Conservation (phyloP, 2,329 filamentous ascomycete genomes). For the Colletotrichum chrysophilum region DNA sequence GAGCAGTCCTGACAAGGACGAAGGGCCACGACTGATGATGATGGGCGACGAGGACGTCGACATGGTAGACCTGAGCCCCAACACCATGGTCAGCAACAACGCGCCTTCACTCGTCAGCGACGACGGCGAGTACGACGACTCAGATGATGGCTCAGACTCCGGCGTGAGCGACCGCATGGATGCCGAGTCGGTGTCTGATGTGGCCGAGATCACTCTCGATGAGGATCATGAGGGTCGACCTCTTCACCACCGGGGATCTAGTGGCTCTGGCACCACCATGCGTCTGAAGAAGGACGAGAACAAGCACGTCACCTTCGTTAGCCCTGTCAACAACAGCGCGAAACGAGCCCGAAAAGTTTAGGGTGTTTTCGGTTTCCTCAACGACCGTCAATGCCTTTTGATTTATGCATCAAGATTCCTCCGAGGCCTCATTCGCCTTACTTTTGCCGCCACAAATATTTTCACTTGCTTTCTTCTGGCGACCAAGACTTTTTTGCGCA, state of each 20-base stretch:
- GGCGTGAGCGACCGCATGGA: slow-evolving; percentile 63
- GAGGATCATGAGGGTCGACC: slow-evolving; percentile 56
- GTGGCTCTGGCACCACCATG: slow-evolving; percentile 41
- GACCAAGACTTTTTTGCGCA: slow-evolving; percentile 18
- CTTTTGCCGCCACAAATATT: not conserved
- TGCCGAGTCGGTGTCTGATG: slow-evolving; percentile 63
- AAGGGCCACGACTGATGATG: slow-evolving; percentile 35
- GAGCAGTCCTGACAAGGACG: slow-evolving; percentile 23
- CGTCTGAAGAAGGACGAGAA: slow-evolving; percentile 59
- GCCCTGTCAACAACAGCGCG: slow-evolving; percentile 48
- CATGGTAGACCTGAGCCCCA: slow-evolving; percentile 70
- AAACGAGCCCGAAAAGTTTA: slow-evolving; percentile 29
- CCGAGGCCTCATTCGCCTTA: not conserved
- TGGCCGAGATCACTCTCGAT: slow-evolving; percentile 67
- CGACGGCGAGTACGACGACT: slow-evolving; percentile 79
- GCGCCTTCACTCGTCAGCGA: slow-evolving; percentile 82
- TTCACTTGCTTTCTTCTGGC: slow-evolving; percentile 23
- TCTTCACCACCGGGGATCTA: slow-evolving; percentile 45
- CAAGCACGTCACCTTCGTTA: slow-evolving; percentile 63
- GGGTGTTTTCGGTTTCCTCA: not conserved
- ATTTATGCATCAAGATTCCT: not conserved
- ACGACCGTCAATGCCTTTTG: not conserved
- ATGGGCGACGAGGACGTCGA: slow-evolving; percentile 54
- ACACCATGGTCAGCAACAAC: slow-evolving; percentile 74
- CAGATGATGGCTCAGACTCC: slow-evolving; percentile 67